Conservation (phyloP, 2,329 filamentous ascomycete species). For the Westerdykella aurantiaca region DNA sequence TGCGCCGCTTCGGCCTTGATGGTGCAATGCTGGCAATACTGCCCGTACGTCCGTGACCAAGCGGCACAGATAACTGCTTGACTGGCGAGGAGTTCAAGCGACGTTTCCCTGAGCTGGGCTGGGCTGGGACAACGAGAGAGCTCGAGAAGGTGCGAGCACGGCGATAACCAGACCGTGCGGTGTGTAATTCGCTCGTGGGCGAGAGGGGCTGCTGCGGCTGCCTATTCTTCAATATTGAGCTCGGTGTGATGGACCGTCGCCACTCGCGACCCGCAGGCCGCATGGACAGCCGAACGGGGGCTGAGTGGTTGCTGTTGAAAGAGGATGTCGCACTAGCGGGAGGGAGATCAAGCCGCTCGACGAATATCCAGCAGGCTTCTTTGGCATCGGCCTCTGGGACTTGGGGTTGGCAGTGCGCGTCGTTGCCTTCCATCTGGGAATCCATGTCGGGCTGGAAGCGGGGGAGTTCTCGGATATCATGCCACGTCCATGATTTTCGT, state of each 20-base stretch:
- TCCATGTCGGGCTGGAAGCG: constrained; percentile 48
- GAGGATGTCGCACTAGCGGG: constrained; percentile 44
- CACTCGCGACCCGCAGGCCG: constrained; percentile 31
- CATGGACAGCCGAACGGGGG: constrained; percentile 23
- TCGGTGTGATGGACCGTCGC: constrained; percentile 32
- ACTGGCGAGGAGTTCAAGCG: constrained; percentile 24
- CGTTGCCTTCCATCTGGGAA: constrained; percentile 27
- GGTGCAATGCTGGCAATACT: constrained; percentile 46
- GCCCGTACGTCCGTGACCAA: constrained; percentile 35
- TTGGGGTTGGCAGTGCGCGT: constrained; percentile 36
- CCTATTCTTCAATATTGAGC: constrained; percentile 27
- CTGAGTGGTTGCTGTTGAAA: constrained; percentile 36
- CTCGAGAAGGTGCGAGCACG: constrained; percentile 25
- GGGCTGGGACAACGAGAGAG: constrained; percentile 19
- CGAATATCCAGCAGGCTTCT: constrained; percentile 63
- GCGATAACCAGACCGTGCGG: constrained; percentile 19
- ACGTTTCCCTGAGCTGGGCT: constrained; percentile 25
- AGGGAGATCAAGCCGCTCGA: constrained; percentile 57
- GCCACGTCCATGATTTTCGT: constrained; percentile 60
- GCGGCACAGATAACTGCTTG: constrained; percentile 26
- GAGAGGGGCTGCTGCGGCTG: constrained; percentile 27
- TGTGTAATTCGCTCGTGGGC: constrained; percentile 32
- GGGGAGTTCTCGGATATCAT: constrained; percentile 58
- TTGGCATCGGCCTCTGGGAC: constrained; percentile 57
- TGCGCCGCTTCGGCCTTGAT: constrained; percentile 26